Conservation (phyloP, 2,329 filamentous ascomycete species). For the Madurella mycetomatis region DNA sequence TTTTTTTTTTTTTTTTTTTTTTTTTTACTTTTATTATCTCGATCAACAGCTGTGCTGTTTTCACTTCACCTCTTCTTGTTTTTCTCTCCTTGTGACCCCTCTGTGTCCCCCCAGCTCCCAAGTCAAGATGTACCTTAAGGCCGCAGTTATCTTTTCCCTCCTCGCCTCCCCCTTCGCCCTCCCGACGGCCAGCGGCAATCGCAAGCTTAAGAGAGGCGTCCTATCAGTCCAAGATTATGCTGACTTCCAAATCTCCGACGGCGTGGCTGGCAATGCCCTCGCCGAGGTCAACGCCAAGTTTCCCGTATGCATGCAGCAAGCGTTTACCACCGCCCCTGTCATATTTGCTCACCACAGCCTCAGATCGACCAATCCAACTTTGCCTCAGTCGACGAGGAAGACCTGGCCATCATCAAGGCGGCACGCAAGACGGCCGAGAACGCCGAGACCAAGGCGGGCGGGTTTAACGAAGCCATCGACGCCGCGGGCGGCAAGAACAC, state of each 20-base stretch:
- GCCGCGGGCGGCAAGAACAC: conserved; percentile 38
- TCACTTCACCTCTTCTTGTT: conserved; percentile 2
- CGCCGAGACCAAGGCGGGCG: conserved; percentile 47
- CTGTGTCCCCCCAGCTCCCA: neutral
- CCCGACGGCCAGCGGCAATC: conserved; percentile 22
- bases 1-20: conserved; percentile 3
- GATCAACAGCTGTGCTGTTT: conserved; percentile 21
- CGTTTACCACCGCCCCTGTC: neutral
- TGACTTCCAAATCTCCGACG: conserved; percentile 47
- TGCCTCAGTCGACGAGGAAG: conserved; percentile 41
- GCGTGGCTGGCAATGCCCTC: conserved; percentile 49
- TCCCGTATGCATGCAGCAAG: conserved; percentile 35
- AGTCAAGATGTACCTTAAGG: conserved; percentile 37
- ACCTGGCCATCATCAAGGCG: conserved; percentile 47
- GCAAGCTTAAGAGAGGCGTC: conserved; percentile 28
- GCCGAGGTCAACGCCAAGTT: conserved; percentile 52
- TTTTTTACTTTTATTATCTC: conserved; percentile 1
- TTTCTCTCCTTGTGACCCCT: conserved; percentile 6
- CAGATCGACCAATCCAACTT: conserved; percentile 43
- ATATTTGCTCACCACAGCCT: neutral
- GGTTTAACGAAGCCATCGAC: conserved; percentile 51
- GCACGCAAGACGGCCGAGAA: conserved; percentile 48
- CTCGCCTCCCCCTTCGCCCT: conserved; percentile 34
- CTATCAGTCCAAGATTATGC: conserved; percentile 31
- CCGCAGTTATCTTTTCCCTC: conserved; percentile 35